Evolutionary conservation across 176 grass and related monocot genomes (phyloP).

Genomic region (Musa schizocarpa): DNA sequence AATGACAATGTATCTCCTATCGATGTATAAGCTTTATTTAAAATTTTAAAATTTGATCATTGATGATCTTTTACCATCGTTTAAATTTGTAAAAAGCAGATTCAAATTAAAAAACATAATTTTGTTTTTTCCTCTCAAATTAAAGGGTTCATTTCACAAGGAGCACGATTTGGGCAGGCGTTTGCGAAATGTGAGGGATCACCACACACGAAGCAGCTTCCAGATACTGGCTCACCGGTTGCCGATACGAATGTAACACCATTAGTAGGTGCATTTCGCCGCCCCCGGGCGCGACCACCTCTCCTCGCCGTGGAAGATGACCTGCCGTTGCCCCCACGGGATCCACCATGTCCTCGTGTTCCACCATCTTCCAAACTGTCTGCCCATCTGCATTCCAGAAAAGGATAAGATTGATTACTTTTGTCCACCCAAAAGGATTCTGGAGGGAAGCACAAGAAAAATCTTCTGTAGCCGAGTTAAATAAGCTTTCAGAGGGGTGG

Average conservation of each 20-base stretch:
- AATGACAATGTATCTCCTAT: too few relatives aligned
- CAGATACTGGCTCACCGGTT: constrained; percentile 50
- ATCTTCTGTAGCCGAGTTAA: background rate
- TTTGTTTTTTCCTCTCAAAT: too few relatives aligned
- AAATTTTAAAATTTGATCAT: too few relatives aligned
- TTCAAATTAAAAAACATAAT: too few relatives aligned
- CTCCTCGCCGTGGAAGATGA: constrained; percentile 34
- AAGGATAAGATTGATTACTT: too few relatives aligned
- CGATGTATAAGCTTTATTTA: too few relatives aligned
- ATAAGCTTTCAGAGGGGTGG: background rate
- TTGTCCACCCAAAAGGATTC: too few relatives aligned
- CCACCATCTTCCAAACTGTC: constrained; percentile 47
- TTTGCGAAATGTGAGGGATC: constrained; percentile 88
- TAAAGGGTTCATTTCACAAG: too few relatives aligned
- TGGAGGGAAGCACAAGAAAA: background rate
- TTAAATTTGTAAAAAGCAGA: too few relatives aligned
- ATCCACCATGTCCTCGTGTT: constrained; percentile 28
- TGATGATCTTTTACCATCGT: too few relatives aligned
- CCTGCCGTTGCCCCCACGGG: constrained; percentile 24
- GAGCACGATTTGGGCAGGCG: constrained; percentile 46
- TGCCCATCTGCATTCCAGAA: constrained; percentile 59
- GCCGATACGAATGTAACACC: constrained; percentile 69
- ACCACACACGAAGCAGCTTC: constrained; percentile 66
- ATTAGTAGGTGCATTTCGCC: constrained; percentile 15
- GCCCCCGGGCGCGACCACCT: constrained; percentile 30